Evolutionary conservation across 2,329 filamentous ascomycete species (phyloP), one percentile per base, ranked within the genome.

Genomic region (Chrysoporthe cubensis): DNA sequence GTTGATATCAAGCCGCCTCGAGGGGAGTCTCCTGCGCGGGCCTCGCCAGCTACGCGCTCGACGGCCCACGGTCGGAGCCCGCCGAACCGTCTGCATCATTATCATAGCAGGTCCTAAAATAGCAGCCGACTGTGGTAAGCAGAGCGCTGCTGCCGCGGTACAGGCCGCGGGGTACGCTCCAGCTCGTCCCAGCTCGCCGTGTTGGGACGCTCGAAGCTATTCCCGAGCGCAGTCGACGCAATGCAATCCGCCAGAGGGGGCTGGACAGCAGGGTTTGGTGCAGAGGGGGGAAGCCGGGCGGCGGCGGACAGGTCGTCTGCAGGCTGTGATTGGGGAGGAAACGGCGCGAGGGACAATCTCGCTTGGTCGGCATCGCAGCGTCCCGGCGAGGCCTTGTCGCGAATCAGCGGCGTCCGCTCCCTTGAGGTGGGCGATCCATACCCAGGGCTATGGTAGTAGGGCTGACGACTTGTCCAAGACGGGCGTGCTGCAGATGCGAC

Each of bases 321-420:
- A 6, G 18, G 43, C 40, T 43, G 21, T 67, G 66, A 67, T 65
- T 67, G 61, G 66, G 54, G 42, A 32, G 40, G 43, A 60, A 58
- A 60, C 61, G 66, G 61, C 66, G 44, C 21, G 21, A 32, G 13
- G 21, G 59, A 46, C 54, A 40, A 57, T 40, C 3, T 37, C 34
- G 54, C 32, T 40, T 57, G 18, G 18, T 40, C 54, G 14, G n/a
- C 43, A 46, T 60, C 16, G 34, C 16, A 40, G 54, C 44, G 37
- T 44, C 21, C 37, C 57, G 57, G 57, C 40, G 57, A 60, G 13
- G 40, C 57, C 57, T 44, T 42, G n/a, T n/a, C 42, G 57, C 40
- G 40, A 14, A 44, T 60, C 50, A 54, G n/a, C 32, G 11, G 21
- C 54, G 2, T 37, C 21, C 9, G 37, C 21, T 37, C 21, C 37